Evolutionary conservation across 1,284 basidiomycete species (phyloP), one percentile per base, ranked within the genome.

Genomic region (Malassezia equina): DNA sequence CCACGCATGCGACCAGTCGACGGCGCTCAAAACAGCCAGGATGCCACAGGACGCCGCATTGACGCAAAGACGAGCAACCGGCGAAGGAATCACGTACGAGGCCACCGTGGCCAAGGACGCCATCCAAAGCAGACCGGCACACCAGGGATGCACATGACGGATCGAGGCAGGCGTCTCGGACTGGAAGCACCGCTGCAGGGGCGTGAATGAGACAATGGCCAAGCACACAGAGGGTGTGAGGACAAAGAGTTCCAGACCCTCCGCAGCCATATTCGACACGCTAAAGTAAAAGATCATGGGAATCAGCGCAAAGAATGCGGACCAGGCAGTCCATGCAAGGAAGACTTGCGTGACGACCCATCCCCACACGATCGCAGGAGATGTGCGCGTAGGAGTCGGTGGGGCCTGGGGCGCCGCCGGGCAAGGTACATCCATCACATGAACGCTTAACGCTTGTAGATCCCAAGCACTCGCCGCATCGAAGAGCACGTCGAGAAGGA

Each of bases 301-400:
- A 8, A 85, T 82, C 19, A 94, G 80, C 1, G 83, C 82, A 1
- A 90, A 91, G 67, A 88, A 82, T 36, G 87, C 79, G 0, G 90
- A 87, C 88, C 89, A 93, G 71, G 86, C 90, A 15, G 86, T 79
- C 62, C 86, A 87, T 1, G 86, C 88, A 89, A 66, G 4, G n/a
- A 41, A 54, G 19, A 28, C 8, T 13, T 40, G 50, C n/a, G 50
- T 39, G 43, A 28, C 40, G 24, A 44, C 41, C 49, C 41, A 51
- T 8, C n/a, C 36, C 36, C 36, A 19, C n/a, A n/a, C n/a, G n/a
- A n/a, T n/a, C n/a, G n/a, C n/a, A n/a, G n/a, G n/a, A n/a, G n/a
- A n/a, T 19, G 21, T 21, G 19, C 36, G 36, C 36, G 8, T 19
- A 21, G 36, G 12, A 6, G 34, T 2, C 1, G 47, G 31, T 1